Evolutionary conservation across 2,329 filamentous ascomycete species (phyloP), one percentile per base, ranked within the genome.

Genomic region (Lecanicillium sp.): DNA sequence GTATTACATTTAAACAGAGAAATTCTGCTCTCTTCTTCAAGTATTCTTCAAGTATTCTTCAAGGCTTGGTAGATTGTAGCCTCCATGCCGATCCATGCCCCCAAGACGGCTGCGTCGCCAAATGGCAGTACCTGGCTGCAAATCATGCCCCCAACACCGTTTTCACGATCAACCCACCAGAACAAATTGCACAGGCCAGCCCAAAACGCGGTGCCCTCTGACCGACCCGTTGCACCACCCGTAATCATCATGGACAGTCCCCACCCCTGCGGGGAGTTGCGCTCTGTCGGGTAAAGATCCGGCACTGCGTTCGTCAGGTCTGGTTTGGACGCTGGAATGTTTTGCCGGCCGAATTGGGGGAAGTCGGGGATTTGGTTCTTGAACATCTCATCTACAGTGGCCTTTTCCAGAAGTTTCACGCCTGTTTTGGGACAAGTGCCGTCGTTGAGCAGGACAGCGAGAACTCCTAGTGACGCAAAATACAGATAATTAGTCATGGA

Each of bases 381-480:
- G 54, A 79, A 84, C 74, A 85, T 81, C 22, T 71, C 57, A 11
- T 79, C 66, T 0, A 86, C 71, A 0, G 78, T 82, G 20, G 68
- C 61, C 13, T 68, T 62, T 15, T 65, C 60, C 6, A 86, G 63
- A 22, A 86, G 69, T 37, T 65, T 62, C 0, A 55, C 53, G 2
- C 71, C 69, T 0, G 77, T 84, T 0, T 49, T 64, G 0, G 81
- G 74, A 25, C 70, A 77, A 0, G 62, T 72, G 33, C 82, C 81
- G 44, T 80, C 61, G 51, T 86, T 86, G 18, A 85, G 59, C 2
- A 87, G 59, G 0, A 70, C 66, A 0, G 76, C 68, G 3, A 86
- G 65, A 17, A 84, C 67, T 44, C 75, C 74, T 76, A 45, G 5
- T 8, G 7, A 15, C 12, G 31, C 17, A 12, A 18, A 2, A 7